These are phyloP conservation scores for Nemania abortiva DNA, from an alignment of 2,329 filamentous ascomycete species.

Conservation along the genomic window DNA sequence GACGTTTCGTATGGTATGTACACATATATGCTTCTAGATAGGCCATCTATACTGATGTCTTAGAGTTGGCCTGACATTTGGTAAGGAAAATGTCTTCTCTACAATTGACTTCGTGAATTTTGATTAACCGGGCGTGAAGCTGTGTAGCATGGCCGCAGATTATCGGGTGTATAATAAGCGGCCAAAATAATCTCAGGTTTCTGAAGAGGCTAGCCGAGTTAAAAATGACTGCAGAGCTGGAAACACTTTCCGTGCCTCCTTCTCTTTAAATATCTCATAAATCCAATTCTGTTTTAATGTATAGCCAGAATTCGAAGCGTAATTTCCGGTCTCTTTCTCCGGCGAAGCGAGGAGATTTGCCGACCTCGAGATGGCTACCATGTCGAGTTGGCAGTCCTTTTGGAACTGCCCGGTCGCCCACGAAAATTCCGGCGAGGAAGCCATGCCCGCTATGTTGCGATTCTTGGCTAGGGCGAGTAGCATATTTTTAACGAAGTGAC, in stretches of 20 bases:
- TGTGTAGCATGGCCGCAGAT: background rate
- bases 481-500: background rate
- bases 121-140: background rate
- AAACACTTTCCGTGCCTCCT: slow-evolving; percentile 17
- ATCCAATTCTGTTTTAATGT: background rate
- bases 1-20: background rate
- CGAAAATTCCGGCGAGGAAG: slow-evolving; percentile 27
- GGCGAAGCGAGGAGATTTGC: slow-evolving; percentile 28
- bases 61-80: background rate
- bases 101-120: background rate
- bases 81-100: background rate
- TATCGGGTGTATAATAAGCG: background rate
- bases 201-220: background rate
- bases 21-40: background rate
- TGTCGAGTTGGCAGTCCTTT: slow-evolving; percentile 44
- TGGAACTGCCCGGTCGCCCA: slow-evolving; percentile 18
- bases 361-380: slow-evolving; percentile 40
- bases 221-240: slow-evolving; percentile 26
- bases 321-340: background rate
- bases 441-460: slow-evolving; percentile 21
- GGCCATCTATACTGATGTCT: background rate
- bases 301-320: background rate
- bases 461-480: slow-evolving; percentile 25
- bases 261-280: slow-evolving; percentile 19
- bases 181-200: background rate